Evolutionary conservation across 2,329 filamentous ascomycete genomes (phyloP).

Genomic region (Fragosphaeria purpurea): DNA sequence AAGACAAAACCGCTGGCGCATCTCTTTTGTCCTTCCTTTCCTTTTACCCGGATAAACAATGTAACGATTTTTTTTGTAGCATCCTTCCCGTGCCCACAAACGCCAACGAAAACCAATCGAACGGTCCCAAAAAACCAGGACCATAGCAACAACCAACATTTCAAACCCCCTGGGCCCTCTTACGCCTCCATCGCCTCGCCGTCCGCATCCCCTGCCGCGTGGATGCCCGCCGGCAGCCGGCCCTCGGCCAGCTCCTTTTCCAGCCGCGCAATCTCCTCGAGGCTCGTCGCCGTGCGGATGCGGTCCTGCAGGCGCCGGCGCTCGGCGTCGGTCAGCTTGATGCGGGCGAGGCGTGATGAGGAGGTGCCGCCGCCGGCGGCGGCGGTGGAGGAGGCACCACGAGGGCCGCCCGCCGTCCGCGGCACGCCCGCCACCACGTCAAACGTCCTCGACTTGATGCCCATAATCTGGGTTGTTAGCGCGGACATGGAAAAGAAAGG

Average conservation of each 20-base stretch:
- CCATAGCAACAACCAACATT: no score
- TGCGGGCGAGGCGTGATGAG: constrained; percentile 56
- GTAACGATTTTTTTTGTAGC: no score
- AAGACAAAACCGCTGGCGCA: no score
- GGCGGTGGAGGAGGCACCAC: constrained; percentile 15
- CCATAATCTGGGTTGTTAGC: constrained; percentile 54
- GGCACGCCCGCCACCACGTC: constrained; percentile 43
- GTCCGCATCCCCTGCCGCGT: constrained; percentile 31
- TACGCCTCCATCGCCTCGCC: constrained; percentile 53
- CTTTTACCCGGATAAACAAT: no score
- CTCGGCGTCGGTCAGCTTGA: constrained; percentile 82
- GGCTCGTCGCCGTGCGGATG: constrained; percentile 77
- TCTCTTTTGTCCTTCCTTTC: no score
- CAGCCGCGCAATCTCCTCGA: constrained; percentile 80
- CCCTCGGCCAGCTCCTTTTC: constrained; percentile 92
- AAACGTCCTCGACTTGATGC: constrained; percentile 69
- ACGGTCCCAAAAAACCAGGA: no score
- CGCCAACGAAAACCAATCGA: no score
- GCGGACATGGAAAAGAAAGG: no score
- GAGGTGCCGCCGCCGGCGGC: constrained; percentile 24
- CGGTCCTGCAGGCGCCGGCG: constrained; percentile 74
- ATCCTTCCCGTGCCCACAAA: no score
- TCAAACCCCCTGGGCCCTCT: no score
- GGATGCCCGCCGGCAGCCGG: constrained; percentile 61
- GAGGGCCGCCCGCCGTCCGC: constrained; percentile 16